Conservation (phyloP, 352 stramenopile species). For the Phytophthora ohioensis region DNA sequence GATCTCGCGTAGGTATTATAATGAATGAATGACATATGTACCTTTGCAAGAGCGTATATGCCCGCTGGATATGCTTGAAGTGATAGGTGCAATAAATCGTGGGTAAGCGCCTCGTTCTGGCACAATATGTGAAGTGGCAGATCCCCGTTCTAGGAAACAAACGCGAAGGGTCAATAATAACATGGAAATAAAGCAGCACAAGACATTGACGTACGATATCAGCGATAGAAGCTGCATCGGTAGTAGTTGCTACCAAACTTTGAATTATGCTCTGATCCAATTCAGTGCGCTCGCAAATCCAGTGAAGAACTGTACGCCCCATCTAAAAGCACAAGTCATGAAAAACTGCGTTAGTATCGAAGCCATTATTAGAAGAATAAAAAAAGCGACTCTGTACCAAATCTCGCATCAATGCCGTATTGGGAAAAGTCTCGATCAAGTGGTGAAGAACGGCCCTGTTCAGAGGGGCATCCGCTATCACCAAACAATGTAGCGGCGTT, state of each 20-base stretch:
- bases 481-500: conserved; percentile 58
- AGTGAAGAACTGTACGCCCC: conserved; percentile 64
- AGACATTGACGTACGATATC: conserved; percentile 24
- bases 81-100: conserved; percentile 40
- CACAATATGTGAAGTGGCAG: conserved; percentile 68
- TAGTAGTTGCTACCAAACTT: conserved; percentile 32
- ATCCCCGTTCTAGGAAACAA: conserved; percentile 51
- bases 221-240: conserved; percentile 17
- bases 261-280: conserved; percentile 35
- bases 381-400: conserved; percentile 28
- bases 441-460: conserved; percentile 51
- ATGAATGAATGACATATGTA: conserved; percentile 19
- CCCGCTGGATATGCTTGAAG: conserved; percentile 42
- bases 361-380: neutral
- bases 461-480: conserved; percentile 32
- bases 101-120: conserved; percentile 45
- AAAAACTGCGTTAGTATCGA: conserved; percentile 10
- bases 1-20: neutral
- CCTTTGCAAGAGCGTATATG: conserved; percentile 44
- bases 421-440: conserved; percentile 45
- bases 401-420: conserved; percentile 47
- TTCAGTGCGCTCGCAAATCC: conserved; percentile 51
- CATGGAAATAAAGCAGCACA: too few species aligned
- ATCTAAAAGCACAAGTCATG: conserved; percentile 34
- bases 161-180: neutral